Conservation (phyloP, 2,329 filamentous ascomycete genomes). For the Fusarium sp. region DNA sequence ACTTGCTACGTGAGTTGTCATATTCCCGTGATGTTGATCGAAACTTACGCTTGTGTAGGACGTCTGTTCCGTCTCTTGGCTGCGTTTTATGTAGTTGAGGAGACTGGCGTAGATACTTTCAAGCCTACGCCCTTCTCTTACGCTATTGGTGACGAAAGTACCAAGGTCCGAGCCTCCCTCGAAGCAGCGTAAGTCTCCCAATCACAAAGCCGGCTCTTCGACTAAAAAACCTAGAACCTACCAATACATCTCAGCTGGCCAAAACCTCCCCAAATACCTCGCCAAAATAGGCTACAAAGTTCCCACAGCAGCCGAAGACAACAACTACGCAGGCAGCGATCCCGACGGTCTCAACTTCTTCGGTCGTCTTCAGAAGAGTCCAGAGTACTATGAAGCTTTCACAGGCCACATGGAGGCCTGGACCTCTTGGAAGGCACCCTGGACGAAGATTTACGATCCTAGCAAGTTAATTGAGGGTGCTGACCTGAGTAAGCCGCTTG, state of each 20-base stretch:
- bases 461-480: constrained; percentile 18
- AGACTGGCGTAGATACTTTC: constrained; percentile 27
- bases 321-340: constrained; percentile 21
- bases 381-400: constrained; percentile 33
- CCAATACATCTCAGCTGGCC: constrained; percentile 32
- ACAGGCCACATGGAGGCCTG: constrained; percentile 35
- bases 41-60: constrained; percentile 2
- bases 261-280: constrained; percentile 34
- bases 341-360: constrained; percentile 34
- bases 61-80: constrained; percentile 29
- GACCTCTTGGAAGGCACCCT: constrained; percentile 35
- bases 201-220: fast-evolving
- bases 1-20: constrained; percentile 16
- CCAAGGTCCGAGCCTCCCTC: constrained; percentile 32
- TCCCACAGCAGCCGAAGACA: constrained; percentile 14
- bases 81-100: constrained; percentile 34
- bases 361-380: constrained; percentile 28
- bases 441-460: constrained; percentile 35
- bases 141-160: constrained; percentile 34
- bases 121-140: constrained; percentile 28
- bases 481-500: constrained; percentile 11
- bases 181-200: constrained; percentile 18
- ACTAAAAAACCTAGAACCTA: constrained; percentile 7
- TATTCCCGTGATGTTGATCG: fast-evolving
- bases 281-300: constrained; percentile 24